These are phyloP conservation scores for Salix brachista DNA, from an alignment of 345 rosid genomes.

Conservation along the genomic window DNA sequence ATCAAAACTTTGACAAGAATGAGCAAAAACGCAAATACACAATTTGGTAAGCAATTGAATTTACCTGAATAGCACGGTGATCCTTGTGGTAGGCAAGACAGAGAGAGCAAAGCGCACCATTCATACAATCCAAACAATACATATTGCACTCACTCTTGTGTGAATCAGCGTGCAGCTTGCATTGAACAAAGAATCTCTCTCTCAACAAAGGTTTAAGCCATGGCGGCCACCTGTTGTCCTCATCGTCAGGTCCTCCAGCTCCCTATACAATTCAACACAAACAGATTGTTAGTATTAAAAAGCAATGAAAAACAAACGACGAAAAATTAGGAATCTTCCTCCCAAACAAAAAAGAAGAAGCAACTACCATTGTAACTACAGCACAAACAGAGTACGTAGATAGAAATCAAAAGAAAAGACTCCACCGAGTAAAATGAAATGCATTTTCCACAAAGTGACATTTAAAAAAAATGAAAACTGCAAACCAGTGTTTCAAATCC, in stretches of 20 bases:
- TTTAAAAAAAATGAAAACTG: neutral
- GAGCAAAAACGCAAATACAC: neutral
- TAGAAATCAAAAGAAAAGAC: neutral
- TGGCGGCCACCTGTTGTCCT: constrained; percentile 49
- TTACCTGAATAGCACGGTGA: constrained; percentile 55
- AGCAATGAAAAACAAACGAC: neutral
- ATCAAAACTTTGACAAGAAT: neutral
- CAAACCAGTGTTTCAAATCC: constrained; percentile 1
- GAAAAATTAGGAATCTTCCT: neutral
- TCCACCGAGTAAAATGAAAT: neutral
- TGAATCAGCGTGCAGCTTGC: constrained; percentile 51
- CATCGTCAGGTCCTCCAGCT: constrained; percentile 53
- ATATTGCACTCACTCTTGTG: constrained; percentile 66
- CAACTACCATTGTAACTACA: neutral
- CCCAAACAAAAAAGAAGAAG: neutral
- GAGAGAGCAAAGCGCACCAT: constrained; percentile 55
- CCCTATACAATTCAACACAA: constrained; percentile 29
- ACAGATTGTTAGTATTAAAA: neutral
- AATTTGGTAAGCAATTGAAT: neutral
- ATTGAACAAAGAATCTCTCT: constrained; percentile 54
- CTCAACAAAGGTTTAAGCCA: constrained; percentile 53
- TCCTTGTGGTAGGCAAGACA: constrained; percentile 52
- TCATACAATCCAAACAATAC: constrained; percentile 57
- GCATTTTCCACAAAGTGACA: neutral
- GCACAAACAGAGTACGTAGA: neutral